Evolutionary conservation across 2,329 filamentous ascomycete species (phyloP).

Genomic region (Epichloe uncinata): DNA sequence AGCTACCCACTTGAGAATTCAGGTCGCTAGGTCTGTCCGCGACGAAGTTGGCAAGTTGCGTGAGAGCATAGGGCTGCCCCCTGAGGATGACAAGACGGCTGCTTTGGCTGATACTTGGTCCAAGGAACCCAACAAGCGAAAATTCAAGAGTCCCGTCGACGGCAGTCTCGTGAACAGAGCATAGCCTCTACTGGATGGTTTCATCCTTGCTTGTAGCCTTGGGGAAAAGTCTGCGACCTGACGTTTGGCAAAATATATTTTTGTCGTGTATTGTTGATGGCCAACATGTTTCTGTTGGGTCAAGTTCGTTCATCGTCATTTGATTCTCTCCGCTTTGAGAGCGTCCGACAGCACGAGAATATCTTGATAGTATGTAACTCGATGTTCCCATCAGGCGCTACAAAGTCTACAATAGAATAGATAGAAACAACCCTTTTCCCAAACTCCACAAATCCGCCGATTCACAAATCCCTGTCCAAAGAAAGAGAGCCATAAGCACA

Average conservation of each 20-base stretch:
- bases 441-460: neutral
- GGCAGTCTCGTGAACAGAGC: conserved; percentile 33
- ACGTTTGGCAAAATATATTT: neutral
- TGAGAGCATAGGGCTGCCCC: conserved; percentile 52
- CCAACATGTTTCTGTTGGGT: neutral
- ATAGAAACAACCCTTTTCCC: neutral
- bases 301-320: neutral
- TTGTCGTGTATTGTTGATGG: neutral
- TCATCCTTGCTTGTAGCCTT: neutral
- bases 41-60: conserved; percentile 71
- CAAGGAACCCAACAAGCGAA: conserved; percentile 32
- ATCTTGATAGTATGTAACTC: neutral
- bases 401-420: neutral
- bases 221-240: neutral
- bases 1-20: conserved; percentile 55
- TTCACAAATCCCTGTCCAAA: neutral
- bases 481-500: neutral
- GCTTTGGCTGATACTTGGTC: conserved; percentile 73
- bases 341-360: neutral
- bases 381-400: neutral
- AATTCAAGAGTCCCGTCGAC: conserved; percentile 40
- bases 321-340: neutral
- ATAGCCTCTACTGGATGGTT: neutral
- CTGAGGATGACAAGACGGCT: conserved; percentile 66
- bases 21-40: conserved; percentile 67